Evolutionary conservation across 371 early-diverging fungal genomes (phyloP), one percentile per base, ranked within the genome.

Genomic region (Mortierella sp.): DNA sequence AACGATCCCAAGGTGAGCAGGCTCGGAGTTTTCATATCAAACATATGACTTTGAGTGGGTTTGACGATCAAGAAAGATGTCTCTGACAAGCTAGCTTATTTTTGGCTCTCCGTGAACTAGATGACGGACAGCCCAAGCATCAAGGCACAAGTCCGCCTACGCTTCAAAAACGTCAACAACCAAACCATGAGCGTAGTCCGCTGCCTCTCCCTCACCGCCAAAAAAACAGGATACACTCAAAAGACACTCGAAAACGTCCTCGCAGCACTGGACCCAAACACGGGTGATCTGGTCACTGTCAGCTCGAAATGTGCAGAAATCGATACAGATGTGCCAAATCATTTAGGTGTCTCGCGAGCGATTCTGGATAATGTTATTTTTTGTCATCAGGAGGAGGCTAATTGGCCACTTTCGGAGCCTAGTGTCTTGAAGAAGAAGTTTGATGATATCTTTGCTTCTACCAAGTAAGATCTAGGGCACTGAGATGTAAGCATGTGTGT

Each of bases 341-440:
- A 96, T 77, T 90, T 99, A 7, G 99, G 99, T 13, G 97, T 98
- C 16, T 95, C 96, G 28, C 92, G 93, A 74, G 96, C 99, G 0
- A 96, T 99, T 45, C 88, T 99, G 38, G 99, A 99, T 75, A 99
- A 97, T 90, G 99, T 99, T 52, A 97, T 99, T 24, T 99, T 99
- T 82, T 99, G 99, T 88, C 99, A 99, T 87, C 99, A 99, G 89
- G 99, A 99, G 87, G 99, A 99, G 16, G 96, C 97, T 60, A 96
- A 94, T 80, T 99, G 99, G 98, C 99, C 99, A 11, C 91, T 99
- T 26, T 92, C 97, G 0, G 99, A 99, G 80, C 95, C 99, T 0
- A 78, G 92, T 3, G 84, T 90, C 0, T 82, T 99, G 45, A 99
- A 99, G 88, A 99, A 99, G 88, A 98, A 96, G 84, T 98, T 99